Conservation (phyloP, 805 yeast species). For the Wickerhamiella musiphila region DNA sequence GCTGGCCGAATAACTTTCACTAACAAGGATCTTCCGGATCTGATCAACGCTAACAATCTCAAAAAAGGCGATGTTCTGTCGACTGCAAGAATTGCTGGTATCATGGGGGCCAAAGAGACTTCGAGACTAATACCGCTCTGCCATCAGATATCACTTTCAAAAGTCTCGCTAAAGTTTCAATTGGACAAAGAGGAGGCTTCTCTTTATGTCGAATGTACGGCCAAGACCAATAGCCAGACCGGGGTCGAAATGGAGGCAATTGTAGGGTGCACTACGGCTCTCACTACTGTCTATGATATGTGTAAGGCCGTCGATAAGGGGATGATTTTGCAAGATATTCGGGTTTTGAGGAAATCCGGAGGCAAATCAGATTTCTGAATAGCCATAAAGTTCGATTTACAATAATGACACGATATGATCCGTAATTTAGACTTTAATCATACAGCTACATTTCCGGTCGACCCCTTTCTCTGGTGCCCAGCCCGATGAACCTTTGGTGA, state of each 20-base stretch:
- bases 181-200: constrained; percentile 11
- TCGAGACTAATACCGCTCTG: constrained; percentile 32
- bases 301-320: constrained; percentile 38
- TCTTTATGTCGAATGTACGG: constrained; percentile 24
- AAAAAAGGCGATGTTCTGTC: constrained; percentile 38
- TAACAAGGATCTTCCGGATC: constrained; percentile 17
- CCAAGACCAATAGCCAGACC: constrained; percentile 32
- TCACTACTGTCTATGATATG: constrained; percentile 39
- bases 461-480: too few species aligned
- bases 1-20: constrained; percentile 28
- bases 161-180: constrained; percentile 23
- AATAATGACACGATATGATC: too few species aligned
- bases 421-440: too few species aligned
- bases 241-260: constrained; percentile 46
- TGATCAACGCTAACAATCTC: constrained; percentile 23
- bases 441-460: too few species aligned
- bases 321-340: constrained; percentile 26
- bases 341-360: constrained; percentile 28
- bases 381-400: too few species aligned
- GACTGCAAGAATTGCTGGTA: constrained; percentile 32
- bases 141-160: constrained; percentile 31
- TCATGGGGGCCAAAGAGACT: constrained; percentile 35
- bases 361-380: constrained; percentile 27
- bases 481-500: too few species aligned
- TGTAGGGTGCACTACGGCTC: constrained; percentile 28